These are phyloP conservation scores for Pseudogymnoascus sp. DNA, from an alignment of 2,329 filamentous ascomycete species.

Conservation along the genomic window DNA sequence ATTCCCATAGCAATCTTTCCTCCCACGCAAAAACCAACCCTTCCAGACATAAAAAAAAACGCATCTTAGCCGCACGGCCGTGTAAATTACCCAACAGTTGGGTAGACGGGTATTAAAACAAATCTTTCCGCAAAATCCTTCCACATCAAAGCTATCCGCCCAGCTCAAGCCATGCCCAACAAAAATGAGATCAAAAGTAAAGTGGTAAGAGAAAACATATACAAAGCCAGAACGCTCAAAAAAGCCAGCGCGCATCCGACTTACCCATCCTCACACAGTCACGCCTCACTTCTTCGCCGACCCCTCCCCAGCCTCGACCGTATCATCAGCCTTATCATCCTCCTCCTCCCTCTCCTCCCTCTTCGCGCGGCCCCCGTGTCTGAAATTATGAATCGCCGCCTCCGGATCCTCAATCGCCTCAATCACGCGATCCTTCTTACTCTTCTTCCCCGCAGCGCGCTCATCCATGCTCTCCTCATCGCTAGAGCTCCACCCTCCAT, in stretches of 20 bases:
- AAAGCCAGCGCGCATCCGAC: not conserved
- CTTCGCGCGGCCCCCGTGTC: not conserved
- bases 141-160: not conserved
- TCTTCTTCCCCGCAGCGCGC: slow-evolving; percentile 30
- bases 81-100: not conserved
- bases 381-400: not conserved
- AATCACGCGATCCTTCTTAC: slow-evolving; percentile 45
- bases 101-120: not conserved
- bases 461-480: slow-evolving; percentile 31
- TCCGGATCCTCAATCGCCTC: slow-evolving; percentile 46
- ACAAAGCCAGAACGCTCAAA: not conserved
- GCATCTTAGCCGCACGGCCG: not conserved
- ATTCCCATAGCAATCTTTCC: not conserved
- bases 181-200: not conserved
- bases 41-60: not conserved
- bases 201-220: not conserved
- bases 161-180: not conserved
- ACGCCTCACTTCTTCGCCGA: not conserved
- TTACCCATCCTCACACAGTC: not conserved
- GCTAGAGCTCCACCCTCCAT: slow-evolving; percentile 27
- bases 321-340: not conserved
- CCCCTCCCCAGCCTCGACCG: not conserved
- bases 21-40: not conserved
- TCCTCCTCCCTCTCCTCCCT: slow-evolving; percentile 4
- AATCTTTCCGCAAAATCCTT: not conserved